Base-by-base conservation (phyloP, 345 rosid species). In the Nasturtium officinale region DNA sequence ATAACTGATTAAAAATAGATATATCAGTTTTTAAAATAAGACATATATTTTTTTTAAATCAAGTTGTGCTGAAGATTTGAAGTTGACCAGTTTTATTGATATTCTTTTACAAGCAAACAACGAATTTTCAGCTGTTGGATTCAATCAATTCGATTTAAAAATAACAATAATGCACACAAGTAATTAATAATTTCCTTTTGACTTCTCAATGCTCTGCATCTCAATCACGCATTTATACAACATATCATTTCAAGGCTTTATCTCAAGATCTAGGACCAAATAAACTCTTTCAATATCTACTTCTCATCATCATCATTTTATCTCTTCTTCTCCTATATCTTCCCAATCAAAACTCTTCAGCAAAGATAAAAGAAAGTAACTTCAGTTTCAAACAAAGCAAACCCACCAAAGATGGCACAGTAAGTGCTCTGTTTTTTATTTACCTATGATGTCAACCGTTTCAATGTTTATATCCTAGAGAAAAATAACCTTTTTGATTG, bases 171-270 rank as follows among this genome's bases (percentile, higher is more conserved):
- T 12, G 23, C 65, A 65, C 29, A 61, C 21, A 37, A 32, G 54
- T 10, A 43, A 59, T 11, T 46, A 28, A 63, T 35, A 35, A 37
- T 42, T 59, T 47, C 15, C 8, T 10, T 59, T 75, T 75, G 78
- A 75, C 78, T 75, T 75, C 63, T 75, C 78, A 51, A 75, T 60
- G 4, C 40, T 32, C 3, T 66, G 12, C 1, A 38, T 57, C 58
- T 52, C 74, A 30, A 67, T 60, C 78, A 75, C 7, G 61, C 68
- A 75, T 67, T 75, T 75, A 75, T 74, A 74, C 48, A 74, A 51
- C 28, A 65, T 30, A 64, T 23, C 71, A 30, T 17, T 30, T 33
- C 37, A 37, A 20, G 42, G 47, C 32, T 35, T 50, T 23, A 62
- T 25, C 67, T 61, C 21, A 42, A 43, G 51, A 45, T 62, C 48